Conservation (phyloP, 2,329 filamentous ascomycete species). For the Fusarium sp. region DNA sequence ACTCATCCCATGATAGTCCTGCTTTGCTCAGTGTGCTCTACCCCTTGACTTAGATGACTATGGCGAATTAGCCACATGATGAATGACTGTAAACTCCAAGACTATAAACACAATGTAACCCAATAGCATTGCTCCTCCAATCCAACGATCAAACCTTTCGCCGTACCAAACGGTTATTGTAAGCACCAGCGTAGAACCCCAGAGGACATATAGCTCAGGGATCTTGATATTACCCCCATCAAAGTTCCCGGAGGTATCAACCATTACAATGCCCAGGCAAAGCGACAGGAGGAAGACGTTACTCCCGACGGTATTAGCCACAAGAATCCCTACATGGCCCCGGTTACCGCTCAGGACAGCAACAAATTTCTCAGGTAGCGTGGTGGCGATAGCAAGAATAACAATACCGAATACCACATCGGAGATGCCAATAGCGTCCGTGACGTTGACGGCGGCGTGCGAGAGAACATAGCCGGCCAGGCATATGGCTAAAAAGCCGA, state of each 20-base stretch:
- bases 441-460: neutral
- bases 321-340: neutral
- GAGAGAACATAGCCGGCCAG: neutral
- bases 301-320: neutral
- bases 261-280: neutral
- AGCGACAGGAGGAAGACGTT: neutral
- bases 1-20: neutral
- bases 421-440: neutral
- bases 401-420: neutral
- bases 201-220: neutral
- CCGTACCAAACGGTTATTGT: neutral
- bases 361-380: neutral
- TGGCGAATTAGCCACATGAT: rapidly evolving
- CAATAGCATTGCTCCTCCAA: neutral
- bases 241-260: neutral
- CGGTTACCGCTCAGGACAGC: neutral
- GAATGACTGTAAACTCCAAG: neutral
- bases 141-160: neutral
- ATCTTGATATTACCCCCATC: rapidly evolving
- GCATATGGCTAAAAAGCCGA: neutral
- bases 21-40: neutral
- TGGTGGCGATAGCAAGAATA: neutral
- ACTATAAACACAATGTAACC: neutral
- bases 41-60: rapidly evolving
- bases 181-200: neutral